Evolutionary conservation across 2,329 filamentous ascomycete species (phyloP).

Genomic region (Colletotrichum cordylinicola): DNA sequence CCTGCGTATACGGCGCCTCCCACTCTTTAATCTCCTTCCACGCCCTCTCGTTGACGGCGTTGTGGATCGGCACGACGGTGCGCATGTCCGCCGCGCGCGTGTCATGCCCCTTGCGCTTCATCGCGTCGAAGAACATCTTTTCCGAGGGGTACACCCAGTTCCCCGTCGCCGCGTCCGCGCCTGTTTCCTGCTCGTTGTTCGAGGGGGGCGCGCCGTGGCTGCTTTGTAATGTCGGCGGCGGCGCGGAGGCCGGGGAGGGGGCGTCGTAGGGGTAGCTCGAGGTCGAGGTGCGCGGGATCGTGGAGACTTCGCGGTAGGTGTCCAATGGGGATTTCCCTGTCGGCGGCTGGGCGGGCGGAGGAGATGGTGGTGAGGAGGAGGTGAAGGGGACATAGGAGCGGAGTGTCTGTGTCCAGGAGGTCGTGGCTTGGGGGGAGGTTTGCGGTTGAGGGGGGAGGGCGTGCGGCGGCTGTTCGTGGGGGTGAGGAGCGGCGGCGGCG

Average conservation of each 20-base stretch:
- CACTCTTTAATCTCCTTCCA: conserved; percentile 92
- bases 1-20: conserved; percentile 73
- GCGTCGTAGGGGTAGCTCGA: conserved; percentile 36
- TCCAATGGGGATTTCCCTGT: conserved; percentile 50
- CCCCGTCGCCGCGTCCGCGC: conserved; percentile 70
- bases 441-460: background rate
- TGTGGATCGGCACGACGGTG: conserved; percentile 95
- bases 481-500: conserved; percentile 31
- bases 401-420: conserved; percentile 46
- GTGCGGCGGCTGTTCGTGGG: conserved; percentile 10
- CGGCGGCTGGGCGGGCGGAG: conserved; percentile 10
- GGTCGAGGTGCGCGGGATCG: conserved; percentile 71
- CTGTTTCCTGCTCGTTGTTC: conserved; percentile 81
- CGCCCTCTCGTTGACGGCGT: conserved; percentile 95
- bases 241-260: background rate
- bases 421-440: conserved; percentile 26
- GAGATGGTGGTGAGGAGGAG: conserved; percentile 32
- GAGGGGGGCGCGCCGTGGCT: conserved; percentile 39
- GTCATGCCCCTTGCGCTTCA: conserved; percentile 87
- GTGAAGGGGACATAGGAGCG: conserved; percentile 47
- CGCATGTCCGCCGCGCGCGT: conserved; percentile 79
- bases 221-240: conserved; percentile 8
- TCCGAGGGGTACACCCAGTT: conserved; percentile 99
- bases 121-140: conserved; percentile 97
- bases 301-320: conserved; percentile 76